Percentiles rank a stretch among this genome's conserved stretches.
phyloP scores from a whole-genome alignment of 164 flowering plant species.

The Stephania cephalantha region DNA sequence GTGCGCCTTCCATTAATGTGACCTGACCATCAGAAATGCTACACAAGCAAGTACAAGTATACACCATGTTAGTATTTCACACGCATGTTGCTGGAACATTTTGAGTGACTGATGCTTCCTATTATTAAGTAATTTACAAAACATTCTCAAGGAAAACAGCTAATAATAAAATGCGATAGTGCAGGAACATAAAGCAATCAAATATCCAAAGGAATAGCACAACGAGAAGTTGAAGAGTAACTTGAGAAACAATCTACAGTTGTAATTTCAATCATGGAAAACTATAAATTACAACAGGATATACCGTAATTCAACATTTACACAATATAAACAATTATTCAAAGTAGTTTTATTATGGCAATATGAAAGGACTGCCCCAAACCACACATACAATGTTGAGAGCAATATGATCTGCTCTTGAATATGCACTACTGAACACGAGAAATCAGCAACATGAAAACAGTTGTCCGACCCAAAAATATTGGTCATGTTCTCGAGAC shows the following conservation, averaged over 20 bases:
- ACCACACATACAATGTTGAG: no score
- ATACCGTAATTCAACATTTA: not conserved
- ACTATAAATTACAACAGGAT: not conserved
- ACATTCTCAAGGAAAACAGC: not conserved
- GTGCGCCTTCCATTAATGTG: constrained; percentile 58
- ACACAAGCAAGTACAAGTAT: constrained; percentile 19
- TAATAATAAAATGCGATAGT: not conserved
- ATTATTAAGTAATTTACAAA: not conserved
- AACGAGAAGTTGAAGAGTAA: not conserved
- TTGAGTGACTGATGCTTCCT: not conserved
- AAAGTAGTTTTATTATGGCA: not conserved
- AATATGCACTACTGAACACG: no score
- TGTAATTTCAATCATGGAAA: not conserved
- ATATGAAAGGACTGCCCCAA: not conserved
- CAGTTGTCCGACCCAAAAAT: no score
- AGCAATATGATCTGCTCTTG: no score
- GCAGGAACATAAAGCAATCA: not conserved
- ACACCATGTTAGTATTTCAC: not conserved
- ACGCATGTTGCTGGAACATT: not conserved
- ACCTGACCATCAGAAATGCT: constrained; percentile 74
- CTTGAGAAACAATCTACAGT: not conserved
- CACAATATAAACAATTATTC: not conserved
- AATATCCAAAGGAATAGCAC: not conserved
- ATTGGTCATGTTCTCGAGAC: not conserved
- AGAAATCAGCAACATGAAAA: no score